A percentile compares a stretch with the other conserved stretches of the same genome.
These are phyloP conservation scores for Chrysanthemum seticuspe DNA, from an alignment of 129 eudicot genomes.

Conservation along the genomic window DNA sequence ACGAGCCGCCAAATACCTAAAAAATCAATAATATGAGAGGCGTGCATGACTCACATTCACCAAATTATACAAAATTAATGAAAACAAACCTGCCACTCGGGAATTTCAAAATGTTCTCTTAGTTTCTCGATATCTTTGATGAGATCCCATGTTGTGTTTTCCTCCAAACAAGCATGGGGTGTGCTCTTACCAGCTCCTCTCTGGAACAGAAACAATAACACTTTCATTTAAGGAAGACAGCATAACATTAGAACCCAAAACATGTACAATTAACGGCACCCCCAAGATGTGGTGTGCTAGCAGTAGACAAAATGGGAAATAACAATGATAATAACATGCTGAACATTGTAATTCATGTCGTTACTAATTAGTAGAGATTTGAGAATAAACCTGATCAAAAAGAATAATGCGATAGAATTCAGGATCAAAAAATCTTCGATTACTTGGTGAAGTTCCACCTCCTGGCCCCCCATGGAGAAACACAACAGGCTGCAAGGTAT, in stretches of 20 bases:
- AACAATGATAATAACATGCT: neutral
- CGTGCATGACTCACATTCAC: constrained; percentile 3
- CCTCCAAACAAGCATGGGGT: constrained; percentile 95
- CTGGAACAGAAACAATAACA: constrained; percentile 34
- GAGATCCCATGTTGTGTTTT: constrained; percentile 96
- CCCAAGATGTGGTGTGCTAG: too few species aligned
- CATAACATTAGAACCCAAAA: too few species aligned
- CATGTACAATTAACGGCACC: too few species aligned
- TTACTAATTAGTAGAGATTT: constrained; percentile 13
- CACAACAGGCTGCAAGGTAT: constrained; percentile 77
- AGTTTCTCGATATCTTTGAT: constrained; percentile 81
- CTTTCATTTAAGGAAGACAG: too few species aligned
- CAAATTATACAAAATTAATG: constrained; percentile 7
- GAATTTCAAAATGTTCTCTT: constrained; percentile 76
- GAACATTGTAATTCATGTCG: neutral
- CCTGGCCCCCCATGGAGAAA: constrained; percentile 99
- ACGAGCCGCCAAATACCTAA: constrained; percentile 99
- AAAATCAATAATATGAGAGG: constrained; percentile 25
- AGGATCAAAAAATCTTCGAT: constrained; percentile 96
- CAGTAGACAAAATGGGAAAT: neutral
- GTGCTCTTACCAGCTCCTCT: constrained; percentile 98
- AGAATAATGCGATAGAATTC: constrained; percentile 80
- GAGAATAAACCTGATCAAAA: constrained; percentile 79
- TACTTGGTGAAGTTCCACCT: constrained; percentile 95
- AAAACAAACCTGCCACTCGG: constrained; percentile 91